Evolutionary conservation across 106 monocot genomes (phyloP).

Genomic region (Dendrobium catenatum): DNA sequence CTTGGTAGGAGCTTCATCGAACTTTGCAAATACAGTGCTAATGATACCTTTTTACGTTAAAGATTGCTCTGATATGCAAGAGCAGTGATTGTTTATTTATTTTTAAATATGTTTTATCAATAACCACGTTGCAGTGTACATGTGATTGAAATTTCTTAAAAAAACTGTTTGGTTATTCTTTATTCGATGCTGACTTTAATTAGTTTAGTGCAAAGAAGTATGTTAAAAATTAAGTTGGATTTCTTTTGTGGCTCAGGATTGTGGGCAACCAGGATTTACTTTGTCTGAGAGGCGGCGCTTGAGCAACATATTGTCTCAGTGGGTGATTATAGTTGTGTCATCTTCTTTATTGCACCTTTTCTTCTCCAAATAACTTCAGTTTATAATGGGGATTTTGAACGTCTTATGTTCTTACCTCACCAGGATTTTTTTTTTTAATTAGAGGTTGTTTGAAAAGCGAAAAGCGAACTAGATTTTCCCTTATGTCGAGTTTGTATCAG

Average conservation of each 20-base stretch:
- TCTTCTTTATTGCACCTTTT: constrained; percentile 5
- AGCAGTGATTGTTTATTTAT: neutral
- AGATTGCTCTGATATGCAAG: neutral
- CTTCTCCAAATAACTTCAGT: neutral
- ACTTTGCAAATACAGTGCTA: neutral
- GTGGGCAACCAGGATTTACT: constrained; percentile 85
- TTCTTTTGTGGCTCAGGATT: constrained; percentile 36
- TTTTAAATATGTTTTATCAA: neutral
- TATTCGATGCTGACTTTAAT: neutral
- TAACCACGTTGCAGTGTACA: neutral
- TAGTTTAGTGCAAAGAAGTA: neutral
- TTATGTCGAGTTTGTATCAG: neutral
- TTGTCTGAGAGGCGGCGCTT: constrained; percentile 67
- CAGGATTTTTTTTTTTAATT: no score
- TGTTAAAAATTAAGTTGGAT: neutral
- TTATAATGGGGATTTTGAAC: neutral
- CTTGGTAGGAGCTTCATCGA: neutral
- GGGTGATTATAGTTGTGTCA: constrained; percentile 24
- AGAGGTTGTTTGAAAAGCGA: neutral
- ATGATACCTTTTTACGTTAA: neutral
- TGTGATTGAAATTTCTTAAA: neutral
- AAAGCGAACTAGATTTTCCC: neutral
- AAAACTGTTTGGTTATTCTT: neutral
- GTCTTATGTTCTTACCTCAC: neutral
- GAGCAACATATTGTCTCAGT: constrained; percentile 55